Conservation (phyloP, 1,284 basidiomycete species). For the Fomes fomentarius region DNA sequence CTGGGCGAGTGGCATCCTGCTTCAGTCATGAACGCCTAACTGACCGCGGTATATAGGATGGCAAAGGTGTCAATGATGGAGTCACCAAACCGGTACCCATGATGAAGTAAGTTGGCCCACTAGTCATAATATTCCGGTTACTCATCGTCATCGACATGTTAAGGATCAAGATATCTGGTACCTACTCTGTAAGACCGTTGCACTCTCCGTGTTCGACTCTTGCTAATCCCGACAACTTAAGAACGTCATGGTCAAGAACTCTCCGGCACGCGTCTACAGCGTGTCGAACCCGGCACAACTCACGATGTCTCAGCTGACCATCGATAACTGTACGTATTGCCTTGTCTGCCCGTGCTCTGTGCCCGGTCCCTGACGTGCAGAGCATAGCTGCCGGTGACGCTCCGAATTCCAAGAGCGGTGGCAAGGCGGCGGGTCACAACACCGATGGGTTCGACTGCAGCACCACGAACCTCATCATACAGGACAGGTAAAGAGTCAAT, state of each 20-base stretch:
- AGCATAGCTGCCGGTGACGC: conserved; percentile 36
- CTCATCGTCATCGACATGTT: neutral
- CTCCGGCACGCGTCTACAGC: conserved; percentile 39
- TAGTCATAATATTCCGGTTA: too few relatives aligned
- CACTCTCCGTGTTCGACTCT: neutral
- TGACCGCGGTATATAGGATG: conserved; percentile 32
- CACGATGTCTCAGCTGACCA: conserved; percentile 27
- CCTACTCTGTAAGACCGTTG: conserved; percentile 36
- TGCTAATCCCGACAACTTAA: conserved; percentile 12
- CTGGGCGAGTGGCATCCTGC: conserved; percentile 31
- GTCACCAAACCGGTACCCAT: conserved; percentile 42
- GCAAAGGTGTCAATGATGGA: conserved; percentile 42
- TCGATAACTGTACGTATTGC: conserved; percentile 40
- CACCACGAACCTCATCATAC: conserved; percentile 48
- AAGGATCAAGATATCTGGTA: conserved; percentile 59
- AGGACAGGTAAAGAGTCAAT: conserved; percentile 38
- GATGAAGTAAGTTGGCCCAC: conserved; percentile 33
- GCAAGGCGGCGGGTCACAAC: conserved; percentile 39
- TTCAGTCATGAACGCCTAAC: neutral
- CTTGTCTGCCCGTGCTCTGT: neutral
- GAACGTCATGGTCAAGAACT: conserved; percentile 43
- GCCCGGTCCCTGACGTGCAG: too few relatives aligned
- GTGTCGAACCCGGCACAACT: conserved; percentile 35
- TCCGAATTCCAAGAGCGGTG: conserved; percentile 48
- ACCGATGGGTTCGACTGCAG: conserved; percentile 60